phyloP scores from a whole-genome alignment of 2,329 filamentous ascomycete species.

The Xylaria sp. region DNA sequence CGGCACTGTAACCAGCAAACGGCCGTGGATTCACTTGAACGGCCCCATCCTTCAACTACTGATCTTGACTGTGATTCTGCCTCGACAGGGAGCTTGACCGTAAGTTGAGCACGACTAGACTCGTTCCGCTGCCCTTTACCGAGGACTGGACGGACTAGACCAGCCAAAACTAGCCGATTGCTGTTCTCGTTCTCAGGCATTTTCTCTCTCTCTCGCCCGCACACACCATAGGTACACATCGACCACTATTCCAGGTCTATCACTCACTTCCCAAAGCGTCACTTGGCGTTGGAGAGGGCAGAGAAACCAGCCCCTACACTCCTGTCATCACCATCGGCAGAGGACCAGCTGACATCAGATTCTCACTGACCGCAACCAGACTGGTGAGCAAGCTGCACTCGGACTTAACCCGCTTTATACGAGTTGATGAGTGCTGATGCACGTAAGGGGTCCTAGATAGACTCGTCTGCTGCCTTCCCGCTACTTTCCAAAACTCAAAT shows the following conservation, averaged over 20 bases:
- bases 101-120: neutral
- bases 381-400: constrained; percentile 5
- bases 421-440: constrained; percentile 4
- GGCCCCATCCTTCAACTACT: neutral
- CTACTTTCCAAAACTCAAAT: neutral
- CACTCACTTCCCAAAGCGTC: neutral
- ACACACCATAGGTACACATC: neutral
- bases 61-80: neutral
- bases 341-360: constrained; percentile 6
- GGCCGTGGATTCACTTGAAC: neutral
- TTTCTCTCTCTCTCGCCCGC: neutral
- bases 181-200: neutral
- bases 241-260: neutral
- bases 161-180: neutral
- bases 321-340: neutral
- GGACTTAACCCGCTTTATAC: constrained; percentile 3
- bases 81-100: neutral
- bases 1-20: neutral
- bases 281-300: neutral
- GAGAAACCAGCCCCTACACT: neutral
- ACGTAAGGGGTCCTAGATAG: constrained; percentile 1
- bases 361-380: constrained; percentile 4
- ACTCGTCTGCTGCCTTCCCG: neutral
- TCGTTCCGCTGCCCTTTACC: neutral
- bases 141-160: neutral